Conservation (phyloP, 179 eudicot genomes). For the Vitellaria paradoxa region DNA sequence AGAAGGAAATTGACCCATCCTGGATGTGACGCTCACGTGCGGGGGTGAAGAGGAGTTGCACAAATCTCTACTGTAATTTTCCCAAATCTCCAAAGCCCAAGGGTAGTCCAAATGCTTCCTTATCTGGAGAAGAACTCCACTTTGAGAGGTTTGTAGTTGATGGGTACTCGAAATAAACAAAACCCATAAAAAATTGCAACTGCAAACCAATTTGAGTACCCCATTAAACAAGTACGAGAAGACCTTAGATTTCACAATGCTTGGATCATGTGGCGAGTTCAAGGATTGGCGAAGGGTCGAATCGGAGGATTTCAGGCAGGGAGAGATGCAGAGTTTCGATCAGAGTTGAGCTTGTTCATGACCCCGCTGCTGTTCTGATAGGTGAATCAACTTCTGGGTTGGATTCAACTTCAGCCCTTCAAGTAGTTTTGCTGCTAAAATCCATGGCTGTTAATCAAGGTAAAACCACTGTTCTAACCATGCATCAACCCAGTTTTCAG, state of each 20-base stretch:
- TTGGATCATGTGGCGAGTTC: slow-evolving; percentile 54
- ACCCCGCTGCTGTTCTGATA: slow-evolving; percentile 61
- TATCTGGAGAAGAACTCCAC: slow-evolving; percentile 52
- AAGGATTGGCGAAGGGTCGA: slow-evolving; percentile 57
- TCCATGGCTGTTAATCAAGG: slow-evolving; percentile 54
- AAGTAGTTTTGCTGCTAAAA: slow-evolving; percentile 57
- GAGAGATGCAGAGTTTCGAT: slow-evolving; percentile 79
- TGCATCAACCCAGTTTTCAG: slow-evolving; percentile 83
- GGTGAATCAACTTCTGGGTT: slow-evolving; percentile 92
- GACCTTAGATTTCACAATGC: background rate
- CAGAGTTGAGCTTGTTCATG: slow-evolving; percentile 81
- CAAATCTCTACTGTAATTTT: slow-evolving; percentile 43
- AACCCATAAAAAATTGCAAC: slow-evolving; percentile 32
- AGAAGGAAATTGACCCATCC: slow-evolving; percentile 55
- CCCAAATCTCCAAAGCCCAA: slow-evolving; percentile 33
- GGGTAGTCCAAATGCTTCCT: slow-evolving; percentile 68
- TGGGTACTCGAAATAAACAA: slow-evolving; percentile 35
- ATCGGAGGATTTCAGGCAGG: slow-evolving; percentile 75
- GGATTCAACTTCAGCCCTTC: slow-evolving; percentile 81
- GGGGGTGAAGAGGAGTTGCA: slow-evolving; percentile 35
- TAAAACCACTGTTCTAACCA: slow-evolving; percentile 70
- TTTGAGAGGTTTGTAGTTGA: slow-evolving; percentile 43
- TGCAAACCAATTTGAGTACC: slow-evolving; percentile 18
- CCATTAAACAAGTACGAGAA: slow-evolving; percentile 28
- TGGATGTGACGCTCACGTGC: slow-evolving; percentile 49